Conservation (phyloP, 768 basidiomycete species). For the Suillus lakei region DNA sequence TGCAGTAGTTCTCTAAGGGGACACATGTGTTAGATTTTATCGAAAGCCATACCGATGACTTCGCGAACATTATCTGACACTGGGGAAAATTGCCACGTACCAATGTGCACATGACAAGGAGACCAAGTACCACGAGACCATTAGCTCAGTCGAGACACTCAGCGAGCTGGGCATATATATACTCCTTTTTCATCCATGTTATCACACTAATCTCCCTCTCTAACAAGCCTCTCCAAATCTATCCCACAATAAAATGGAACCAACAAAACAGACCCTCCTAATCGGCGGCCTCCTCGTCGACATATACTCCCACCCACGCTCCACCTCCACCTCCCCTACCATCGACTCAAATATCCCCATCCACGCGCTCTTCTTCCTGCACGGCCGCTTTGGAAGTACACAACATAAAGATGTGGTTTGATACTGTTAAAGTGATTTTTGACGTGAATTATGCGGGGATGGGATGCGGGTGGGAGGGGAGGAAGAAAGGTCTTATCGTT, state of each 20-base stretch:
- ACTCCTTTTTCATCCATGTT: too few species aligned
- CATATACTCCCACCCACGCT: slow-evolving; percentile 30
- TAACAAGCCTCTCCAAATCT: too few species aligned
- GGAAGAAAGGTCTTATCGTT: slow-evolving; percentile 32
- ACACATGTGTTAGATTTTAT: too few species aligned
- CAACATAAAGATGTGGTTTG: slow-evolving; percentile 12
- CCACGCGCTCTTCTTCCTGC: slow-evolving; percentile 32
- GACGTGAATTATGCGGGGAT: slow-evolving; percentile 20
- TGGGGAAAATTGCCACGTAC: too few species aligned
- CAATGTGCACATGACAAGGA: too few species aligned
- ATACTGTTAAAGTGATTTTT: slow-evolving; percentile 27
- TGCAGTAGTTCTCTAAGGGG: too few species aligned
- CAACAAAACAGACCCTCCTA: slow-evolving; percentile 12
- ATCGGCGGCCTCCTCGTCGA: slow-evolving; percentile 34
- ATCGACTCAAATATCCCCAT: slow-evolving; percentile 25
- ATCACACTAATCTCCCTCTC: too few species aligned
- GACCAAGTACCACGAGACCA: too few species aligned
- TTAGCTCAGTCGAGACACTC: too few species aligned
- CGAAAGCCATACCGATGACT: too few species aligned
- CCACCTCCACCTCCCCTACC: neutral
- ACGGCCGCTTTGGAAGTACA: slow-evolving; percentile 27
- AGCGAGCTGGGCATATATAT: too few species aligned
- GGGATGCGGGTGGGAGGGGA: slow-evolving; percentile 10
- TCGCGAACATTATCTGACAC: too few species aligned
- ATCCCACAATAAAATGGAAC: neutral